Conservation (phyloP, 148 eudicot genomes). For the Camellia japonica region DNA sequence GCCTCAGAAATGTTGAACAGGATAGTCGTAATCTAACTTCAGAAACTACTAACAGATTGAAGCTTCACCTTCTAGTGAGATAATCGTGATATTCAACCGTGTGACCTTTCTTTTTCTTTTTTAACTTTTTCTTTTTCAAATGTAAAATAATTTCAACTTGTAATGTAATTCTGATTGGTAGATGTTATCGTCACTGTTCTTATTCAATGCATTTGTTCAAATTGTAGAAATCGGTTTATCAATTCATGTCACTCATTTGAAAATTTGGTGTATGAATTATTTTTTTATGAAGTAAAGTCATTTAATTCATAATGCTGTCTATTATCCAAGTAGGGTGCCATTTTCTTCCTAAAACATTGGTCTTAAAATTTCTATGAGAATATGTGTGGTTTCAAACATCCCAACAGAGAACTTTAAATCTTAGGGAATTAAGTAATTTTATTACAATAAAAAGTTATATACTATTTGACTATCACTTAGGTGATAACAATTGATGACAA, state of each 20-base stretch:
- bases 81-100: neutral
- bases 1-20: constrained; percentile 8
- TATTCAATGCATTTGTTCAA: constrained; percentile 1
- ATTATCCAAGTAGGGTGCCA: too few relatives aligned
- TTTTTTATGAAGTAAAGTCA: neutral
- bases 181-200: neutral
- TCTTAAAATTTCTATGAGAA: too few relatives aligned
- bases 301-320: neutral
- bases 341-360: too few relatives aligned
- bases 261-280: neutral
- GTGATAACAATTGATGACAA: too few relatives aligned
- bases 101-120: neutral
- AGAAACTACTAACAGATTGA: constrained; percentile 23
- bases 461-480: neutral
- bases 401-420: neutral
- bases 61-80: neutral
- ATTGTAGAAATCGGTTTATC: neutral
- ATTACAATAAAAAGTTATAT: too few relatives aligned
- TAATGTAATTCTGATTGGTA: constrained; percentile 9
- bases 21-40: constrained; percentile 29
- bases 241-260: neutral
- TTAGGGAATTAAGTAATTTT: neutral
- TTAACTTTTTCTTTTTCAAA: neutral
- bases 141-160: constrained; percentile 10
- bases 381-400: too few relatives aligned